Percentiles rank a stretch among this genome's conserved stretches.
Evolutionary conservation across 2,329 filamentous ascomycete genomes (phyloP).

Genomic region (Aphanoascus verrucosus): DNA sequence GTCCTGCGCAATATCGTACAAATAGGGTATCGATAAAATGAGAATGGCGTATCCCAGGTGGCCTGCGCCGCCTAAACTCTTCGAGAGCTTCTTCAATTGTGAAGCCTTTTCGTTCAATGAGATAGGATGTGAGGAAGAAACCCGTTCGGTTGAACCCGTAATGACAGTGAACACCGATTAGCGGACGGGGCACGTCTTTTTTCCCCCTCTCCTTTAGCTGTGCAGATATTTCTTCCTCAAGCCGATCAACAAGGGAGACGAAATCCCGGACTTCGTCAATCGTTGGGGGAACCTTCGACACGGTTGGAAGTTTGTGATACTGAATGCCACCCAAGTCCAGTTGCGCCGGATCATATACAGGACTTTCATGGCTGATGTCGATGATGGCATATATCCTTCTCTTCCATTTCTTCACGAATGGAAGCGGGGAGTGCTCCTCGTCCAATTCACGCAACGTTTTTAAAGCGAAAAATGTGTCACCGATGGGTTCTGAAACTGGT

Average conservation of each 20-base stretch:
- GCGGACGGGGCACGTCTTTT: constrained; percentile 25
- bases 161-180: constrained; percentile 83
- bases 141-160: constrained; percentile 94
- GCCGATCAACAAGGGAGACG: constrained; percentile 47
- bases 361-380: constrained; percentile 83
- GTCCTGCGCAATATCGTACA: constrained; percentile 57
- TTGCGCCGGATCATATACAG: constrained; percentile 71
- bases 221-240: constrained; percentile 47
- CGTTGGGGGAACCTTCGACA: constrained; percentile 77
- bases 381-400: constrained; percentile 62
- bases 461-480: constrained; percentile 71
- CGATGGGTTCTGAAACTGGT: constrained; percentile 70
- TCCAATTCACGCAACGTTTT: constrained; percentile 90
- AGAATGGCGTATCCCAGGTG: constrained; percentile 77
- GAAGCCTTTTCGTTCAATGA: constrained; percentile 70
- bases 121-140: constrained; percentile 78
- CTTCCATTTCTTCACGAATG: constrained; percentile 60
- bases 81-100: constrained; percentile 66
- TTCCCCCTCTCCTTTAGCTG: constrained; percentile 38
- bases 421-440: constrained; percentile 62
- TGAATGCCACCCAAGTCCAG: constrained; percentile 56
- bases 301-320: constrained; percentile 81
- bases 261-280: constrained; percentile 51
- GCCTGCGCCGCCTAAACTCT: constrained; percentile 59
- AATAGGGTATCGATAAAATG: constrained; percentile 80